phyloP scores from a whole-genome alignment of 2,329 filamentous ascomycete species.

The Fusarium virguliforme region DNA sequence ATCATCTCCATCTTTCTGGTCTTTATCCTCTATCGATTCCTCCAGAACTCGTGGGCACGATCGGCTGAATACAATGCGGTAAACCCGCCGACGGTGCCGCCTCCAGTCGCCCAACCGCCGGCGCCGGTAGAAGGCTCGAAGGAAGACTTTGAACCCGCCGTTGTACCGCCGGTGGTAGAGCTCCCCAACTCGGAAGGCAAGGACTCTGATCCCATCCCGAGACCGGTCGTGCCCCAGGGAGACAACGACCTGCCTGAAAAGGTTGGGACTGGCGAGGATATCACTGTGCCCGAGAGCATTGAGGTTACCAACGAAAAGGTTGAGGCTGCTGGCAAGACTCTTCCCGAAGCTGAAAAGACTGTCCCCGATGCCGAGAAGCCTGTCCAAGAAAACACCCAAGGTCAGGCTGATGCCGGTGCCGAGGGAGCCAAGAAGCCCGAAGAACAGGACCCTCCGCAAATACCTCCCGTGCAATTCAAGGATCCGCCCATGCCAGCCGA shows the following conservation, averaged over 20 bases:
- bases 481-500: conserved; percentile 49
- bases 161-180: conserved; percentile 36
- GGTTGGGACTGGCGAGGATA: not conserved
- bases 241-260: conserved; percentile 19
- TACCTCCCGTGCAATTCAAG: conserved; percentile 48
- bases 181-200: conserved; percentile 33
- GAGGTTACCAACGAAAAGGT: conserved; percentile 9
- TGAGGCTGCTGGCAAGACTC: not conserved
- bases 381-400: conserved; percentile 16
- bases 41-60: conserved; percentile 60
- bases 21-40: conserved; percentile 68
- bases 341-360: conserved; percentile 23
- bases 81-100: conserved; percentile 24
- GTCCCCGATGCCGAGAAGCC: conserved; percentile 22
- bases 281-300: not conserved
- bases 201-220: conserved; percentile 31
- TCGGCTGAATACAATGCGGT: conserved; percentile 35
- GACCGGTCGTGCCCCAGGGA: conserved; percentile 27
- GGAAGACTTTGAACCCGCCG: conserved; percentile 40
- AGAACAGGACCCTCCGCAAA: conserved; percentile 35
- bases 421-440: conserved; percentile 22
- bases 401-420: conserved; percentile 17
- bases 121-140: conserved; percentile 24
- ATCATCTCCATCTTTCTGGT: conserved; percentile 70
- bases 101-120: conserved; percentile 28